Evolutionary conservation across 2,329 filamentous ascomycete genomes (phyloP), one percentile per base, ranked within the genome.

Genomic region (Waltergamsia citrina): DNA sequence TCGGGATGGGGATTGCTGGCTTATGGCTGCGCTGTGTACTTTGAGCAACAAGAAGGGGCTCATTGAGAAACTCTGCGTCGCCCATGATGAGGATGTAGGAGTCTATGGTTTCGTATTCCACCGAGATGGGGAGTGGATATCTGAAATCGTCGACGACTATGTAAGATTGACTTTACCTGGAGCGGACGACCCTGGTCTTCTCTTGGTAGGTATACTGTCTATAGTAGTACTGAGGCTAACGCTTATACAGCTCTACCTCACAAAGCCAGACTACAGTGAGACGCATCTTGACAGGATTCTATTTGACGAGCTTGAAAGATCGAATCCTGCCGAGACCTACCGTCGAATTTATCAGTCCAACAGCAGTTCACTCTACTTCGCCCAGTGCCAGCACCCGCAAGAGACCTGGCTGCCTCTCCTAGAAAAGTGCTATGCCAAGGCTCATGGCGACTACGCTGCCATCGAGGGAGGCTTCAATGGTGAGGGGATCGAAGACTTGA

Each of bases 41-140:
- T 67, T 93, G 40, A 79, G 76, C 43, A 85, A 85, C 49, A 83
- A 84, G 54, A 60, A 71, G 15, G 77, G 73, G 0, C 54, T 88
- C 40, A 83, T 92, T 34, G 76, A 87, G 52, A 71, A 63, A 35
- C 65, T 87, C 7, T 92, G 84, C 43, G 80, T 92, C 31, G 78
- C 74, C 5, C 71, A 74, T 10, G 74, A 92, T 43, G 74, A 84
- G 49, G 65, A 73, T 21, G 74, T 87, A 4, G 85, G 85, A 10
- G 83, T 90, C 2, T 92, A 92, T 44, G 85, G 85, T 1, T 92
- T 92, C 43, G 83, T 92, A 9, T 90, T 92, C 50, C 75, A 83
- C 54, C 72, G 84, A 43, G 85, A 90, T 45, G 82, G 82, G 15
- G 81, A 84, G 52, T 90, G 83, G 69, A 61, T 69, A 42, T 71